A percentile compares a stretch with the other conserved stretches of the same genome.
phyloP scores from a whole-genome alignment of 352 stramenopile genomes.

The Pythium sp. region DNA sequence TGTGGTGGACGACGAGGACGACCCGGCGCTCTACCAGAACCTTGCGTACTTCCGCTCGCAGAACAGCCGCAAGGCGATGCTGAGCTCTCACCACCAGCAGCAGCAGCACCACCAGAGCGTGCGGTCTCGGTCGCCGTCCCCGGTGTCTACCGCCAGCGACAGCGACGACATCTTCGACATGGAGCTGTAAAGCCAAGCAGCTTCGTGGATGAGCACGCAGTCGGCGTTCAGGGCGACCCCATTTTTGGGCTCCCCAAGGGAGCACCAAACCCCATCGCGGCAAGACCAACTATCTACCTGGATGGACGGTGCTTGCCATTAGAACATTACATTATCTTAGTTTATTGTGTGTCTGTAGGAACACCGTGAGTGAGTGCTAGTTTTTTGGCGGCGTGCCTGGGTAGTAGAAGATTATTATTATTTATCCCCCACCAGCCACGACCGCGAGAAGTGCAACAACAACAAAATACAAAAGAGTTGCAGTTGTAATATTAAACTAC shows the following conservation, averaged over 20 bases:
- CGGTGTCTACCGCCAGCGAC: background rate
- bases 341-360: too few species aligned
- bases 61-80: conserved; percentile 22
- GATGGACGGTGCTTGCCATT: too few species aligned
- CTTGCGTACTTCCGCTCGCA: conserved; percentile 67
- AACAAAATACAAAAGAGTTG: background rate
- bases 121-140: conserved; percentile 11
- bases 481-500: conserved; percentile 12
- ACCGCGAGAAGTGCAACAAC: background rate
- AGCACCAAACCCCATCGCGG: too few species aligned
- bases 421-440: conserved; percentile 16
- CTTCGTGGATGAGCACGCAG: background rate
- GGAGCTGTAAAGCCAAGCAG: conserved; percentile 42
- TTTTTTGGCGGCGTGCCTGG: conserved; percentile 16
- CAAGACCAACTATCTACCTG: too few species aligned
- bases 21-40: conserved; percentile 63
- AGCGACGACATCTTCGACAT: conserved; percentile 66
- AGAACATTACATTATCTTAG: conserved; percentile 7
- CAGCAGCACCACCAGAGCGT: conserved; percentile 4
- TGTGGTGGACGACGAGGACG: conserved; percentile 44
- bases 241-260: background rate
- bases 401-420: conserved; percentile 1
- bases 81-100: background rate
- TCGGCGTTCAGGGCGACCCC: background rate
- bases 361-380: too few species aligned